Evolutionary conservation across 1,284 basidiomycete genomes (phyloP).

Genomic region (Ganoderma meredithae): DNA sequence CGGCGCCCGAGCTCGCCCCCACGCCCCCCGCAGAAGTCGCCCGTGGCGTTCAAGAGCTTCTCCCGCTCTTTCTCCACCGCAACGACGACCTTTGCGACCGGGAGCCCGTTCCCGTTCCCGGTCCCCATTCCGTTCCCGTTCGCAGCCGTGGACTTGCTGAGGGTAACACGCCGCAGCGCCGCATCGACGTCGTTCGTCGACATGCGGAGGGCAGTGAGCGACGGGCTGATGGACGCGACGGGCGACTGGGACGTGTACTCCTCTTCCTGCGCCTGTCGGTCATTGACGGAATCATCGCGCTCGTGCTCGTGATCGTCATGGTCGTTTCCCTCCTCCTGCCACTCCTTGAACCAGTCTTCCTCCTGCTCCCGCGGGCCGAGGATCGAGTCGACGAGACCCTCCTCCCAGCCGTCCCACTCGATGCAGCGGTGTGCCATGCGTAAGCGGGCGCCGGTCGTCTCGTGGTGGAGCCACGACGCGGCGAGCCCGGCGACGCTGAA

Average conservation of each 20-base stretch:
- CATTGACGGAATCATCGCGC: conserved; percentile 10
- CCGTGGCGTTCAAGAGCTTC: conserved; percentile 69
- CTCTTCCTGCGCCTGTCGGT: conserved; percentile 18
- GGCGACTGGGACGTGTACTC: conserved; percentile 22
- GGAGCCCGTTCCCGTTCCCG: conserved; percentile 10
- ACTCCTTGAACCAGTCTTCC: conserved; percentile 69
- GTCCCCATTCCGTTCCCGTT: conserved; percentile 4
- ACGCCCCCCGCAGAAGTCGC: conserved; percentile 77
- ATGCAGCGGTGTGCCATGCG: conserved; percentile 78
- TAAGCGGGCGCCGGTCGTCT: conserved; percentile 66
- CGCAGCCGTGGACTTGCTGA: conserved; percentile 11
- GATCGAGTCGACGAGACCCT: conserved; percentile 76
- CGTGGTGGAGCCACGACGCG: conserved; percentile 75
- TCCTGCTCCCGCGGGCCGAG: conserved; percentile 74
- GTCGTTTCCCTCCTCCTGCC: conserved; percentile 39
- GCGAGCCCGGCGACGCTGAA: conserved; percentile 52
- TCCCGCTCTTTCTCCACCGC: conserved; percentile 65
- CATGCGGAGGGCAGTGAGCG: conserved; percentile 26
- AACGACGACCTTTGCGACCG: conserved; percentile 42
- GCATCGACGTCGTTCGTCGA: conserved; percentile 30
- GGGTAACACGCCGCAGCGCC: conserved; percentile 5
- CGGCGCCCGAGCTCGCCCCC: conserved; percentile 77
- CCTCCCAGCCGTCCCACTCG: conserved; percentile 90
- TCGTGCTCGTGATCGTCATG: conserved; percentile 2
- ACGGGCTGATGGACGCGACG: conserved; percentile 26